A percentile compares a stretch with the other conserved stretches of the same genome.
Evolutionary conservation across 768 basidiomycete species (phyloP).

Genomic region (Lactarius indigo): DNA sequence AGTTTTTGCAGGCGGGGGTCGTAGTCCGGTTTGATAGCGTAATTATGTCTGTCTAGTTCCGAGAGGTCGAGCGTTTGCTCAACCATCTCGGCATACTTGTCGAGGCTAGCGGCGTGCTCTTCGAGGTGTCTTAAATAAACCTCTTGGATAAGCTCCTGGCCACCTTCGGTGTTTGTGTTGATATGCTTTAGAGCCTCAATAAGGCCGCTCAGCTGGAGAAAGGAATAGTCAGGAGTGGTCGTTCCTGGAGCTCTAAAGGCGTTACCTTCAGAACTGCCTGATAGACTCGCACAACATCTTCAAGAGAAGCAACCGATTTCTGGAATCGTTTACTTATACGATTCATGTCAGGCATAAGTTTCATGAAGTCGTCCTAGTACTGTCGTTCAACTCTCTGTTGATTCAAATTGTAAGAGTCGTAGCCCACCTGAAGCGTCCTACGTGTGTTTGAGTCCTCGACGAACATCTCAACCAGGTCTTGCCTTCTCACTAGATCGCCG

Average conservation of each 20-base stretch:
- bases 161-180: conserved; percentile 44
- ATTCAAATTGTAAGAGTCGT: not conserved
- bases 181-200: conserved; percentile 57
- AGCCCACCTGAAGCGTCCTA: conserved; percentile 63
- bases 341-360: conserved; percentile 90
- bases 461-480: conserved; percentile 84
- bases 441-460: conserved; percentile 74
- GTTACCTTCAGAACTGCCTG: conserved; percentile 83
- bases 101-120: conserved; percentile 55
- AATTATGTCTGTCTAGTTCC: conserved; percentile 80
- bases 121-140: conserved; percentile 59
- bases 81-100: conserved; percentile 89
- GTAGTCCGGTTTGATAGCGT: conserved; percentile 90
- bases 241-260: not conserved
- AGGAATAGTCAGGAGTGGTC: not conserved
- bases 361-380: conserved; percentile 78
- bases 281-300: conserved; percentile 94
- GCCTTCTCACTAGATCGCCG: conserved; percentile 62
- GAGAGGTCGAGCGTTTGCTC: conserved; percentile 92
- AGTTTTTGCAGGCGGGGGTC: conserved; percentile 70
- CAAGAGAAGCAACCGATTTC: conserved; percentile 75
- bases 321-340: conserved; percentile 91
- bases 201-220: conserved; percentile 65
- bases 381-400: not conserved
- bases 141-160: conserved; percentile 58